Conservation (phyloP, 495 filamentous ascomycete genomes). For the Xylaria longipes region DNA sequence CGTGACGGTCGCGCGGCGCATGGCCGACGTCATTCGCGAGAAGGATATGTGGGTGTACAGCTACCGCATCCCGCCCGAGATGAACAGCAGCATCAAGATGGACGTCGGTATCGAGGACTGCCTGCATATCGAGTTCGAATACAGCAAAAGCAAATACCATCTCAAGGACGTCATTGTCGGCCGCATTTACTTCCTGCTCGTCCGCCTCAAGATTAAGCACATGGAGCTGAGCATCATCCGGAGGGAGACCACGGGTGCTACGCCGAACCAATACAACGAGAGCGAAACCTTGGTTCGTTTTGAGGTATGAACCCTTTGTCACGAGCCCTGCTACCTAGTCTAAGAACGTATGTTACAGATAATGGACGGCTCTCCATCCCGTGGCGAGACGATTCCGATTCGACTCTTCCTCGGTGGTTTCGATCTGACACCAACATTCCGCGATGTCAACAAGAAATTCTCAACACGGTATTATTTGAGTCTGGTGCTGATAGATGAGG, state of each 20-base stretch:
- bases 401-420: conserved; percentile 97
- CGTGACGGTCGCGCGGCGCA: conserved; percentile 93
- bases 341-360: conserved; percentile 62
- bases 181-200: conserved; percentile 97
- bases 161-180: conserved; percentile 99
- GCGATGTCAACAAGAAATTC: conserved; percentile 99
- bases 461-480: conserved; percentile 98
- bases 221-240: conserved; percentile 99
- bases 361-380: conserved; percentile 96
- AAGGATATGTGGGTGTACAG: conserved; percentile 99
- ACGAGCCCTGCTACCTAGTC: conserved; percentile 5
- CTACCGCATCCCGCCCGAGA: conserved; percentile 97
- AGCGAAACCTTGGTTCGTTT: conserved; percentile 98
- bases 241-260: conserved; percentile 92
- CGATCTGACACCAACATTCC: conserved; percentile 97
- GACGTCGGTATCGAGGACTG: conserved; percentile 99
- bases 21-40: conserved; percentile 97
- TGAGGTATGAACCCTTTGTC: conserved; percentile 64
- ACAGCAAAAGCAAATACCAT: conserved; percentile 98
- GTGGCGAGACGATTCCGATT: conserved; percentile 99
- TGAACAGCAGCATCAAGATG: conserved; percentile 99
- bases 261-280: conserved; percentile 99
- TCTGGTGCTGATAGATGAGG: conserved; percentile 96
- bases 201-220: conserved; percentile 99
- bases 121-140: conserved; percentile 99